Conservation (phyloP, 2,329 filamentous ascomycete genomes). For the Arthrobotrys musiformis region DNA sequence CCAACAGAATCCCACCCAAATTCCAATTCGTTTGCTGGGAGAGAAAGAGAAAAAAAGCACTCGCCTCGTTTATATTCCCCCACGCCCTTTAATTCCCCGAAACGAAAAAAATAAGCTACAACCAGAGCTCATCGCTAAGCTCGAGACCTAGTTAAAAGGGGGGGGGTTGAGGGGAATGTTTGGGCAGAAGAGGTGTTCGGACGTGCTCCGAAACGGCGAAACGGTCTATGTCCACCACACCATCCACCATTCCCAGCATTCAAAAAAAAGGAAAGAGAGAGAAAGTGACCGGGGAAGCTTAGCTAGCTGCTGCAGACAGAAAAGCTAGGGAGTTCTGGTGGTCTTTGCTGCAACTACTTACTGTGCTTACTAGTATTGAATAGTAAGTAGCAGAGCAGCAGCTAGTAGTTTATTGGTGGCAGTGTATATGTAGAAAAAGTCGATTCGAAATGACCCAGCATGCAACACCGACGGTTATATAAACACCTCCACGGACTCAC, state of each 20-base stretch:
- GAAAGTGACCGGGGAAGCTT: background rate
- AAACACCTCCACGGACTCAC: background rate
- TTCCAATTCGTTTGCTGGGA: no score
- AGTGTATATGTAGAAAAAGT: no score
- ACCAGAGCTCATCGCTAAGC: constrained; percentile 49
- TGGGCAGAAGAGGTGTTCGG: constrained; percentile 23
- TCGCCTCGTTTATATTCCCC: constrained; percentile 15
- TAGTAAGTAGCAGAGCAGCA: no score
- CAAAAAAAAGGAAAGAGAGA: background rate
- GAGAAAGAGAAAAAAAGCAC: no score
- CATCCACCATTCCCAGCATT: background rate
- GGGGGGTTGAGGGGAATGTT: background rate
- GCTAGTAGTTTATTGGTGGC: no score
- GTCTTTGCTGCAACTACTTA: constrained; percentile 5
- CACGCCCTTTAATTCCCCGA: constrained; percentile 18
- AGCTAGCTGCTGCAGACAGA: background rate
- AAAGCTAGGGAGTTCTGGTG: constrained; percentile 3
- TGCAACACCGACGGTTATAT: background rate
- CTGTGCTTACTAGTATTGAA: no score
- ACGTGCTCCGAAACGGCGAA: constrained; percentile 44
- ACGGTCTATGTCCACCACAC: constrained; percentile 36
- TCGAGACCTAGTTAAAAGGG: no score
- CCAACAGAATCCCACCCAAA: no score
- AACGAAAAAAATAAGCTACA: background rate
- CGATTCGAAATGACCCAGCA: background rate